These are phyloP conservation scores for Fusarium tricinctum DNA, from an alignment of 2,329 filamentous ascomycete species.

Conservation along the genomic window DNA sequence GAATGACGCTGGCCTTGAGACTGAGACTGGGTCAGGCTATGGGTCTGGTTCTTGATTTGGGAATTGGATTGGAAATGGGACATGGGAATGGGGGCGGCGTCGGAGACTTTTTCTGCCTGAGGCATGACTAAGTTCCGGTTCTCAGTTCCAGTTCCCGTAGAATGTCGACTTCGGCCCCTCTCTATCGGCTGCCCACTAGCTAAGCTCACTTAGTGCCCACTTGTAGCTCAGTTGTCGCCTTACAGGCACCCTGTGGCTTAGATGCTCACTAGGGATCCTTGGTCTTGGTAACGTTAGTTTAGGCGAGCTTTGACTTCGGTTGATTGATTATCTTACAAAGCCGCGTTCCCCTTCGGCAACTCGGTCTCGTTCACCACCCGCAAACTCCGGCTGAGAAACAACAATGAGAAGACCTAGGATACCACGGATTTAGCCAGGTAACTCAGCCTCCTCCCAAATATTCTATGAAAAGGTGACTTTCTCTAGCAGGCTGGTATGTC, in stretches of 20 bases:
- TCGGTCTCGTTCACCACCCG: slow-evolving; percentile 31
- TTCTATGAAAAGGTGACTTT: not conserved
- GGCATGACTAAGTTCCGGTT: slow-evolving; percentile 22
- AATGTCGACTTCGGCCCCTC: slow-evolving; percentile 16
- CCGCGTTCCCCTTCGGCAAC: slow-evolving; percentile 15
- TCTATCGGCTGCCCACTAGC: slow-evolving; percentile 8
- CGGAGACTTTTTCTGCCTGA: slow-evolving; percentile 38
- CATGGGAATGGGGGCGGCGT: slow-evolving; percentile 33
- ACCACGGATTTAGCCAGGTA: not conserved
- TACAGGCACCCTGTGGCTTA: slow-evolving; percentile 31
- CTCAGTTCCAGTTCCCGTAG: too few species aligned
- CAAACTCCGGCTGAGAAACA: slow-evolving; percentile 26
- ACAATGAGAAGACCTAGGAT: not conserved
- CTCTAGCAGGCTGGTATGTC: not conserved
- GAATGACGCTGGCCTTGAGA: slow-evolving; percentile 42
- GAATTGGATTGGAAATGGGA: slow-evolving; percentile 48
- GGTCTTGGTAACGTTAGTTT: slow-evolving; percentile 28
- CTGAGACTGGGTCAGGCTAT: slow-evolving; percentile 45
- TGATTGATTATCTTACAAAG: slow-evolving; percentile 32
- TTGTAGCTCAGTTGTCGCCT: slow-evolving; percentile 5
- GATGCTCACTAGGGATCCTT: slow-evolving; percentile 17
- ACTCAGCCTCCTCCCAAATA: slow-evolving; percentile 6
- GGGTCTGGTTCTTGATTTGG: slow-evolving; percentile 35
- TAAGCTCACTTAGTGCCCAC: not conserved
- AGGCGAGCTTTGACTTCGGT: slow-evolving; percentile 13